Evolutionary conservation across 345 rosid species (phyloP).

Genomic region (Moringa oleifera): DNA sequence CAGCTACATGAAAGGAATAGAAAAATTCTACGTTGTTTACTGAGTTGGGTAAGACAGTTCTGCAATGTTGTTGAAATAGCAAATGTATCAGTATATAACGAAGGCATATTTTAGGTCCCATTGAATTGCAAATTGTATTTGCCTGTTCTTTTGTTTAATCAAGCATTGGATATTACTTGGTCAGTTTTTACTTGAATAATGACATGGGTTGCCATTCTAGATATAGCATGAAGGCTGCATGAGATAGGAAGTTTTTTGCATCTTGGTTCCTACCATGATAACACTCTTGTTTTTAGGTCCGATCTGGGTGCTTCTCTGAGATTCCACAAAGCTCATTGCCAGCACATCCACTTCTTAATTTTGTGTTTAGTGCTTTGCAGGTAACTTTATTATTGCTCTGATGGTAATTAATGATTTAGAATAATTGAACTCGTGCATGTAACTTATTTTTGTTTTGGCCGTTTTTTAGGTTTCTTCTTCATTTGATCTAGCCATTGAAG

Average conservation of each 20-base stretch:
- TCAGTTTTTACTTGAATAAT: not conserved
- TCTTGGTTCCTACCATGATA: constrained; percentile 2
- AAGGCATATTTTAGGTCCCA: not conserved
- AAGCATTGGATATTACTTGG: too few relatives aligned
- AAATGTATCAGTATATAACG: not conserved
- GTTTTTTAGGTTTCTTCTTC: constrained; percentile 58
- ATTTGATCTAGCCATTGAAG: constrained; percentile 88
- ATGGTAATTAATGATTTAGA: constrained; percentile 11
- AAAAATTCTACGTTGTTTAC: constrained; percentile 81
- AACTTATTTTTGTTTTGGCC: constrained; percentile 11
- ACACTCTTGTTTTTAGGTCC: constrained; percentile 49
- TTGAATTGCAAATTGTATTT: not conserved
- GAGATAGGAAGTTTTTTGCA: not conserved
- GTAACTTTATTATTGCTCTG: constrained; percentile 23
- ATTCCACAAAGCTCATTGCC: constrained; percentile 64
- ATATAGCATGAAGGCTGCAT: not conserved
- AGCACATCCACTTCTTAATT: constrained; percentile 81
- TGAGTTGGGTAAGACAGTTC: constrained; percentile 83
- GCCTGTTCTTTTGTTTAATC: not conserved
- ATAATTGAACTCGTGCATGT: not conserved
- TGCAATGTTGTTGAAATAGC: not conserved
- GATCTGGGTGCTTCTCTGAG: constrained; percentile 94
- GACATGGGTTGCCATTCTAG: not conserved
- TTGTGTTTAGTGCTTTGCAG: constrained; percentile 75
- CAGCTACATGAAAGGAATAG: constrained; percentile 60